Percentiles rank a stretch among this genome's conserved stretches.
These are phyloP conservation scores for Talaromyces sp. DNA, from an alignment of 2,329 filamentous ascomycete species.

Conservation along the genomic window DNA sequence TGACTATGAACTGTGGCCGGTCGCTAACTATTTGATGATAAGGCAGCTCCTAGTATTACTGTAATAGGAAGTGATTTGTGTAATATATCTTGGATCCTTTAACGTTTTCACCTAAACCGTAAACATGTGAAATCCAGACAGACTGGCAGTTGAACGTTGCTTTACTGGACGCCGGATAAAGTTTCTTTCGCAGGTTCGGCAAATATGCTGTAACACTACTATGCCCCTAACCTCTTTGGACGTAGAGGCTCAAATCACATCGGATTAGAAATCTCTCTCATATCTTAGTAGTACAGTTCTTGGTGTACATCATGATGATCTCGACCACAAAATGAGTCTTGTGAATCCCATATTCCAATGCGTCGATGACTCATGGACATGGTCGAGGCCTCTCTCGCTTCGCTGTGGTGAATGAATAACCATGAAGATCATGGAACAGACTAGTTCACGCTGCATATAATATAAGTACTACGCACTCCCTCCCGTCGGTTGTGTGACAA, in stretches of 20 bases:
- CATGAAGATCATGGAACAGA: background rate
- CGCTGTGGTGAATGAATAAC: background rate
- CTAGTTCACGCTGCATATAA: background rate
- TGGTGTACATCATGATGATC: background rate
- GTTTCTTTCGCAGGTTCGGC: background rate
- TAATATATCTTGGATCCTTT: background rate
- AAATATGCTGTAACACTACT: background rate
- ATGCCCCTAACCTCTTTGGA: background rate
- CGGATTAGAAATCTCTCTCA: background rate
- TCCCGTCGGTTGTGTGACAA: background rate
- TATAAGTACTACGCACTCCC: background rate
- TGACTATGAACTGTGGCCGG: background rate
- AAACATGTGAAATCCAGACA: background rate
- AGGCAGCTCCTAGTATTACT: background rate
- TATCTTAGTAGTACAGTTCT: background rate
- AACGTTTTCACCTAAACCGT: background rate
- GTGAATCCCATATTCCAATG: background rate
- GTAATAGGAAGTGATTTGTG: background rate
- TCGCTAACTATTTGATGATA: background rate
- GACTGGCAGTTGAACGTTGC: too few relatives aligned
- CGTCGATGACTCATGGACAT: background rate
- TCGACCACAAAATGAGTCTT: background rate
- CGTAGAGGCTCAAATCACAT: background rate
- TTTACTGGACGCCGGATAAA: background rate
- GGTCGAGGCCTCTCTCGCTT: background rate